Conservation (phyloP, 495 filamentous ascomycete genomes). For the Clohesyomyces aquaticus region DNA sequence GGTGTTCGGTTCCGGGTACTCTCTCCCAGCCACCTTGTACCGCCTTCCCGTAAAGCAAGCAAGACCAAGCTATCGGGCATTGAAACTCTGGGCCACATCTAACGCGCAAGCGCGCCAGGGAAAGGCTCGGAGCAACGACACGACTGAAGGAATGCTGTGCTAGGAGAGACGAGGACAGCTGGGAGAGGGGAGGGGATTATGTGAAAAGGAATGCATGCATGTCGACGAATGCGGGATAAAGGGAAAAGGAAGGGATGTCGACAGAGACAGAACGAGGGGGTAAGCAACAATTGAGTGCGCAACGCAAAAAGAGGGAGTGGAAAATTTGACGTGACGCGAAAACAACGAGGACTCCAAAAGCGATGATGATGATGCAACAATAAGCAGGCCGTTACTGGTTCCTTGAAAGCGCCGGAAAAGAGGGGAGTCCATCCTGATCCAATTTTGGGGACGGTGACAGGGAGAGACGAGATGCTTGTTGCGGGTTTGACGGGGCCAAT, state of each 20-base stretch:
- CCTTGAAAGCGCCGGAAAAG: conserved; percentile 4
- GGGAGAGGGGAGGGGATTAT: neutral
- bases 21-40: conserved; percentile 9
- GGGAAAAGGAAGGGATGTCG: neutral
- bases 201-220: neutral
- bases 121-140: neutral
- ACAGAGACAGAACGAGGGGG: neutral
- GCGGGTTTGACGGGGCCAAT: conserved; percentile 20
- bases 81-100: neutral
- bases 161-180: neutral
- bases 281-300: conserved; percentile 16
- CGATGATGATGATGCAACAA: neutral
- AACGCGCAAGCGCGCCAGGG: neutral
- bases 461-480: conserved; percentile 12
- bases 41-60: neutral
- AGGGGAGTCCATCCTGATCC: conserved; percentile 23
- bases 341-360: conserved; percentile 4
- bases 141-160: neutral
- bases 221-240: neutral
- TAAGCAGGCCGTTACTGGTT: conserved; percentile 13
- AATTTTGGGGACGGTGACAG: neutral
- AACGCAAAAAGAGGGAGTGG: neutral
- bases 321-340: neutral
- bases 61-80: too few species aligned
- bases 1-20: conserved; percentile 10